Evolutionary conservation across 129 eudicot genomes (phyloP).

Genomic region (Centrapalus pauciflorus): DNA sequence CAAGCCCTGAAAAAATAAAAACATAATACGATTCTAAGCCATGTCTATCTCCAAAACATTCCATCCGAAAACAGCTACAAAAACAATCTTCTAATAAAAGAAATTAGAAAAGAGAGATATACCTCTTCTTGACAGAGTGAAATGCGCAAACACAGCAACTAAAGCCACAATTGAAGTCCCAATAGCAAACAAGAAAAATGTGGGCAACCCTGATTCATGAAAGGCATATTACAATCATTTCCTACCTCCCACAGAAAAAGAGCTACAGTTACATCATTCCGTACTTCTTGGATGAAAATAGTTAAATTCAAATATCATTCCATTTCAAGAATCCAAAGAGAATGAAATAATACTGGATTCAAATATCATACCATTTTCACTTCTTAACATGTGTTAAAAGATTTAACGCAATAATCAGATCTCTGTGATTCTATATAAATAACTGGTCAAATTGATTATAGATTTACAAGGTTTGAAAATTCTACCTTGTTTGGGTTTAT

Average conservation of each 20-base stretch:
- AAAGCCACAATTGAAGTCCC: conserved; percentile 68
- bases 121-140: conserved; percentile 54
- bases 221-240: neutral
- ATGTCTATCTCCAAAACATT: neutral
- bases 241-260: too few species aligned
- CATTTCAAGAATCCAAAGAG: too few species aligned
- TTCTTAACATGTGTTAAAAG: neutral
- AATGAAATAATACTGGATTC: too few species aligned
- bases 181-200: conserved; percentile 49
- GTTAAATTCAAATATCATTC: too few species aligned
- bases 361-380: neutral
- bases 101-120: neutral
- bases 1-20: conserved; percentile 44
- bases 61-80: neutral
- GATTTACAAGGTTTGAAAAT: conserved; percentile 4
- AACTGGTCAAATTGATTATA: neutral
- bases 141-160: conserved; percentile 48
- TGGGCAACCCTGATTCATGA: conserved; percentile 46
- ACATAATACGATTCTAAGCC: neutral
- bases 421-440: too few species aligned
- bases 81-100: neutral
- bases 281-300: too few species aligned
- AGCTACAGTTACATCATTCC: too few species aligned
- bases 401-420: neutral
- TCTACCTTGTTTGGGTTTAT: conserved; percentile 31